These are phyloP conservation scores for Artemisia tridentata DNA, from an alignment of 129 eudicot species.

Conservation along the genomic window DNA sequence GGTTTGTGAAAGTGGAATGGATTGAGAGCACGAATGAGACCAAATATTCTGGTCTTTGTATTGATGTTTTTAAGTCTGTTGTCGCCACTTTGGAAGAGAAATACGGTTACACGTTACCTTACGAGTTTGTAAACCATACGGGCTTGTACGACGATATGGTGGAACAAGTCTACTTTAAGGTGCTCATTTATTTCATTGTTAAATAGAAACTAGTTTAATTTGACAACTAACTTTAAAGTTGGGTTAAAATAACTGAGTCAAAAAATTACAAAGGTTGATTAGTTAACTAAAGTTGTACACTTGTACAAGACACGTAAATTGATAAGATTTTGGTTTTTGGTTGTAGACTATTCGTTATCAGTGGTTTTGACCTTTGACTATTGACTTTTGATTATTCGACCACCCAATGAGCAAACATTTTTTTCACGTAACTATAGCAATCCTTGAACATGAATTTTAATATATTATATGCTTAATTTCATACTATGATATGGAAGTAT, in stretches of 20 bases:
- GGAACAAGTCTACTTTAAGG: constrained; percentile 34
- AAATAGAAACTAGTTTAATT: too few relatives aligned
- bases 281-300: neutral
- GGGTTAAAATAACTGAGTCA: neutral
- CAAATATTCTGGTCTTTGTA: constrained; percentile 31
- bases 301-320: neutral
- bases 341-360: neutral
- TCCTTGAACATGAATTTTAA: too few relatives aligned
- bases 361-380: neutral
- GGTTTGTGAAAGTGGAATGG: constrained; percentile 34
- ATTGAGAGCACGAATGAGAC: constrained; percentile 21
- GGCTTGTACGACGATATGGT: constrained; percentile 30
- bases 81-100: constrained; percentile 18
- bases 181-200: constrained; percentile 1
- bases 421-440: too few relatives aligned
- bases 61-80: constrained; percentile 27
- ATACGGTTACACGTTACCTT: constrained; percentile 27
- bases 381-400: neutral
- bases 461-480: too few relatives aligned
- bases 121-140: constrained; percentile 32
- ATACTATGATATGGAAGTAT: too few relatives aligned
- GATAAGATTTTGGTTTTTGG: neutral
- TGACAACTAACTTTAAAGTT: neutral
- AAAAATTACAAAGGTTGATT: too few relatives aligned
- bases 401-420: neutral